Base-by-base conservation (phyloP, 2,329 filamentous ascomycete species). In the Rhexocercosporidium sp. region DNA sequence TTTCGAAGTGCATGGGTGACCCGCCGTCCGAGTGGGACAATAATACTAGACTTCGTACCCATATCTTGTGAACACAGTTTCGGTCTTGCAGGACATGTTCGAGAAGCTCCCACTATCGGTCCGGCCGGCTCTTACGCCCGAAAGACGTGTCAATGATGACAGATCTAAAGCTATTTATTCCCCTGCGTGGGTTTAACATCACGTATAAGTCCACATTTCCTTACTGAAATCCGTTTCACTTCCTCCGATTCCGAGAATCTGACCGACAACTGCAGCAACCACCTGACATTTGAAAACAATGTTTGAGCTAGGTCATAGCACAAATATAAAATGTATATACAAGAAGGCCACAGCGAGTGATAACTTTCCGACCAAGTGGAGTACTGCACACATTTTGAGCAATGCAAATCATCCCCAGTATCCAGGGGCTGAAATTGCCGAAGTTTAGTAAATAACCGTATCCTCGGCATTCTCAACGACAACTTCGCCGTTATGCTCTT, bases 401-500 rank as follows among this genome's bases (percentile, higher is more conserved):
- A 5, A 57, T 20, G 7, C 8, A 27, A 22, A 41, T 41, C 54
- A 37, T 25, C 54, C n/a, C 39, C 12, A 14, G 11, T 41, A 5
- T 7, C 20, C 53, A 56, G 53, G 25, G 31, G n/a, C 8, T n/a
- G 20, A 6, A 22, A 5, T 25, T 39, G 54, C 54, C 20, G 39
- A 60, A 34, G n/a, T 64, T 86, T 82, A 97, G 82, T 97, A 97
- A 67, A 97, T 95, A 62, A 97, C 93, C 73, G 91, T 94, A 75
- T 97, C 94, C 81, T 97, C 94, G 68, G 93, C 92, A 64, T 91
- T 92, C 78, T 93, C 92, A 63, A 96, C 89, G 71, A 96, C 85
- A 65, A 95, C 90, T 75, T 94, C 92, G 62, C 88, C 91, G 60
- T 86, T 85, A 69, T 93, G 89, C 74, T 94, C 91, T 67, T 91